Percentiles rank a stretch among this genome's conserved stretches.
phyloP scores from a whole-genome alignment of 106 monocot species.

The Dendrobium huoshanense region DNA sequence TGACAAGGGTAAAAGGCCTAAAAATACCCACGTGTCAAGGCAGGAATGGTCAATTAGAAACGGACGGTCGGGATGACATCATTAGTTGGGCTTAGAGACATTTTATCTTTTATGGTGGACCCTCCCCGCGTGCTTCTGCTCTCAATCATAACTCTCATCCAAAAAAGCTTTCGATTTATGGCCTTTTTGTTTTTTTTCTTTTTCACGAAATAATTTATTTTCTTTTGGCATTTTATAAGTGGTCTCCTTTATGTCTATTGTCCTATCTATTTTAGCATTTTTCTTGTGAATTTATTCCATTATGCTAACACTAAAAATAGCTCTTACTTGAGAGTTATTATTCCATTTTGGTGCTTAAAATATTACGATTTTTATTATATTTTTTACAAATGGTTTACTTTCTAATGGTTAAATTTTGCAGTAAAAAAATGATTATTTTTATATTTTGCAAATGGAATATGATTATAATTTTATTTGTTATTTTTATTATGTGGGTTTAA shows the following conservation, averaged over 20 bases:
- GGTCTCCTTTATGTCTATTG: background rate
- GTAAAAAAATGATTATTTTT: no score
- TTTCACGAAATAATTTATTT: background rate
- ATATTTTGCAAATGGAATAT: no score
- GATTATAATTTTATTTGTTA: no score
- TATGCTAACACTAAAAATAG: no score
- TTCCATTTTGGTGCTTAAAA: no score
- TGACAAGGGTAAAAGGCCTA: background rate
- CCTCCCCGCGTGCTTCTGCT: background rate
- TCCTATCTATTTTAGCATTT: conserved; percentile 1
- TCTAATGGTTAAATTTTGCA: no score
- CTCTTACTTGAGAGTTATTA: no score
- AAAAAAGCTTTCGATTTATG: background rate
- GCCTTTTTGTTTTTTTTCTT: background rate
- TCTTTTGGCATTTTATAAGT: background rate
- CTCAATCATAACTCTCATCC: background rate
- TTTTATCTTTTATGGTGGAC: background rate
- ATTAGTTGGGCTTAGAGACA: background rate
- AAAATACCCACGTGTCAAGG: background rate
- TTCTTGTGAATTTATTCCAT: background rate
- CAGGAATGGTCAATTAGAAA: background rate
- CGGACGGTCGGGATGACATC: background rate
- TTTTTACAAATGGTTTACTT: no score
- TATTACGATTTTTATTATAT: no score
- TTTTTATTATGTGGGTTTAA: no score